Base-by-base conservation (phyloP, 2,329 filamentous ascomycete genomes). In the Microascus cirrosus region DNA sequence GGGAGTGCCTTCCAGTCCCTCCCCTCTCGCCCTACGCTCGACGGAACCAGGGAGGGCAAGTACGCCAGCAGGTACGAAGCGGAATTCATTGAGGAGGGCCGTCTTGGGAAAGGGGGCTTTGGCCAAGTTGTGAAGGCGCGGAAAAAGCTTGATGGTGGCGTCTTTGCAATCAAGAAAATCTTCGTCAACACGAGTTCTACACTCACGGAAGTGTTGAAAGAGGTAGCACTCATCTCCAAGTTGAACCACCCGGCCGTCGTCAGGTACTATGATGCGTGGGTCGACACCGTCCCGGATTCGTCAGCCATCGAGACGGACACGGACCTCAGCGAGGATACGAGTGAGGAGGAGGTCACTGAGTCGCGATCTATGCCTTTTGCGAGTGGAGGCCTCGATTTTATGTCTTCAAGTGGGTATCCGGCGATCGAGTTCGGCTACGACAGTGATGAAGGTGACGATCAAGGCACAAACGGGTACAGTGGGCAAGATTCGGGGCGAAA, bases 101-200 rank as follows among this genome's bases (percentile, higher is more conserved):
- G 89, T 4, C 77, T 99, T 13, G 94, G 94, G 2, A 95, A 93
- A 69, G 94, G 94, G 51, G 94, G 93, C 0, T 99, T 96, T 71
- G 94, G 94, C 5, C 90, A 96, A 71, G 94, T 99, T 24, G 90
- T 97, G 58, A 95, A 96, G 69, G 93, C 93, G 2, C 83, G 93
- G 35, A 95, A 96, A 70, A 96, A 94, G 73, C 82, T 96, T 3
- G 94, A 97, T 68, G 90, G 90, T 0, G 89, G 92, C 59, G 86
- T 95, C 51, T 99, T 97, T 71, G 94, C 94, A 20, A 89, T 99
- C 68, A 99, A 99, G 70, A 96, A 97, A 69, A 94, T 99, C 61
- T 82, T 87, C 28, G 80, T 85, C 59, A 89, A 88, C 59, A 58
- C 56, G 8, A 58, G 51, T 15, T 58, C 56, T 11, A 62, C 60